These are phyloP conservation scores for Spinacia oleracea DNA, from an alignment of 179 eudicot species.

Conservation along the genomic window DNA sequence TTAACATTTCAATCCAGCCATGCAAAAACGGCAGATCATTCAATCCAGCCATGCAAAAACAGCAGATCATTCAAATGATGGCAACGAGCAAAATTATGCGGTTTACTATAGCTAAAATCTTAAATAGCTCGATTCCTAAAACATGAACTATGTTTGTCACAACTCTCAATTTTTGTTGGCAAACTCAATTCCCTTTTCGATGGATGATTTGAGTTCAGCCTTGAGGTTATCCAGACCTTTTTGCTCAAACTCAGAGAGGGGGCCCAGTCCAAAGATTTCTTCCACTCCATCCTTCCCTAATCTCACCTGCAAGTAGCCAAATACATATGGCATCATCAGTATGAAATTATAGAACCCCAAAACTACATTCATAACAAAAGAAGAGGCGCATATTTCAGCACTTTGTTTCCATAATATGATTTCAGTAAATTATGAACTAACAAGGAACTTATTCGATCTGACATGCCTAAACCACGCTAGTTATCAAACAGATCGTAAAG, in stretches of 20 bases:
- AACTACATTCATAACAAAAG: not conserved
- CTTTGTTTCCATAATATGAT: not conserved
- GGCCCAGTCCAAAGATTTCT: slow-evolving; percentile 67
- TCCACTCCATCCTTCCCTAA: slow-evolving; percentile 94
- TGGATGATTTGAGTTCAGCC: slow-evolving; percentile 72
- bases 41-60: slow-evolving; percentile 17
- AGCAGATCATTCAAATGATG: slow-evolving; percentile 11
- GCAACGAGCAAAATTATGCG: slow-evolving; percentile 21
- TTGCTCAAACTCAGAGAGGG: slow-evolving; percentile 65
- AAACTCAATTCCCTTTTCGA: slow-evolving; percentile 77
- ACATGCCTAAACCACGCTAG: not conserved
- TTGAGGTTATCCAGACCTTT: slow-evolving; percentile 63
- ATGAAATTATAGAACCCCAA: not conserved
- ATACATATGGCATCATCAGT: not conserved
- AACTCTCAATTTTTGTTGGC: slow-evolving; percentile 46
- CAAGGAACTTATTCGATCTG: not conserved
- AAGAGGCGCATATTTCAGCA: not conserved
- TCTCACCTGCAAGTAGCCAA: slow-evolving; percentile 55
- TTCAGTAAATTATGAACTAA: not conserved
- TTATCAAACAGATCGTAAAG: no score
- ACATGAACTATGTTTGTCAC: not conserved
- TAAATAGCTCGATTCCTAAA: slow-evolving; percentile 9
- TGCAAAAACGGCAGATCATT: slow-evolving; percentile 7
- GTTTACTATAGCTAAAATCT: slow-evolving; percentile 12
- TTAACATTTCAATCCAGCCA: slow-evolving; percentile 22